Evolutionary conservation across 2,329 filamentous ascomycete genomes (phyloP).

Genomic region (Zymoseptoria crescenta): DNA sequence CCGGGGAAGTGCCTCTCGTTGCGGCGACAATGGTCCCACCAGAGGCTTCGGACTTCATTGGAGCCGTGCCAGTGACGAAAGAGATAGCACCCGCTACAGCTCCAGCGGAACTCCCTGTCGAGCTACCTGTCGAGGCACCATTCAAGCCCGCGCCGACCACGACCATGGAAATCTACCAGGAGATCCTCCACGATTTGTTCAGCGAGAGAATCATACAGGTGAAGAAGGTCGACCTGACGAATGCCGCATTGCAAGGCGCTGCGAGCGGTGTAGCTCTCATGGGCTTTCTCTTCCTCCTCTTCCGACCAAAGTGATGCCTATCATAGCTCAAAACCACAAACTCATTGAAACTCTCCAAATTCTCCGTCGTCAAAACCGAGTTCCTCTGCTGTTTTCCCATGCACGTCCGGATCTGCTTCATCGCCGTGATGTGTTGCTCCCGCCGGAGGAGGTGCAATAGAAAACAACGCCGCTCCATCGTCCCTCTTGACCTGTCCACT

Average conservation of each 20-base stretch:
- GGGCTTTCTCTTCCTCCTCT: slow-evolving; percentile 29
- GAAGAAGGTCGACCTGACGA: slow-evolving; percentile 39
- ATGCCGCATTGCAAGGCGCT: slow-evolving; percentile 38
- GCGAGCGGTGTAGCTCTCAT: slow-evolving; percentile 34
- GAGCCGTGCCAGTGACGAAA: slow-evolving; percentile 2
- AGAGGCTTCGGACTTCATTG: slow-evolving; percentile 16
- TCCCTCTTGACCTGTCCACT: slow-evolving; percentile 34
- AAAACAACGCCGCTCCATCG: slow-evolving; percentile 51
- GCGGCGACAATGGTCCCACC: slow-evolving; percentile 16
- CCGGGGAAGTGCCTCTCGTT: slow-evolving; percentile 4
- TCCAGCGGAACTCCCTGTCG: background rate
- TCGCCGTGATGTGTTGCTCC: slow-evolving; percentile 23
- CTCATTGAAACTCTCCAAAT: slow-evolving; percentile 69
- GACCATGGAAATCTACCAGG: slow-evolving; percentile 14
- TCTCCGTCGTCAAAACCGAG: slow-evolving; percentile 81
- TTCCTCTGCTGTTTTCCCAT: slow-evolving; percentile 44
- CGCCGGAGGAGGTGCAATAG: slow-evolving; percentile 63
- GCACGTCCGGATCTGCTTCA: slow-evolving; percentile 36
- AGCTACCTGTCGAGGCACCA: background rate
- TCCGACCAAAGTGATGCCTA: slow-evolving; percentile 23
- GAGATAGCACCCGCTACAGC: background rate
- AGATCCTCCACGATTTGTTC: slow-evolving; percentile 27
- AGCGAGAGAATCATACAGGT: slow-evolving; percentile 40
- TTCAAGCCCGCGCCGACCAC: background rate
- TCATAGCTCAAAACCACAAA: background rate